phyloP scores from a whole-genome alignment of 305 asterid genomes.

The Petunia hybrid region DNA sequence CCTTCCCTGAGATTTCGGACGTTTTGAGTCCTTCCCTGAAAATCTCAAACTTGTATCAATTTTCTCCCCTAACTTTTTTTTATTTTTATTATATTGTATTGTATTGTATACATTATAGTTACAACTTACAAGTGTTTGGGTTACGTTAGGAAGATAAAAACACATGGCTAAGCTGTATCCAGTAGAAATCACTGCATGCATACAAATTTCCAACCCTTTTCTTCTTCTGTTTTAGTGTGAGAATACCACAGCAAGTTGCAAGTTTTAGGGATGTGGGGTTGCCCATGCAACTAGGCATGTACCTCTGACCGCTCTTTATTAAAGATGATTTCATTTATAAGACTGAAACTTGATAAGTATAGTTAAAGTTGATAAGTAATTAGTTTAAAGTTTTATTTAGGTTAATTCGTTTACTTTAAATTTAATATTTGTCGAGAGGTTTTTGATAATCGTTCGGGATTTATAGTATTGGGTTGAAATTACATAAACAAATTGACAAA shows the following conservation, averaged over 20 bases:
- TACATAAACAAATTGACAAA: too few species aligned
- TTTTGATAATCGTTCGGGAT: too few species aligned
- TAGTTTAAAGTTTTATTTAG: too few species aligned
- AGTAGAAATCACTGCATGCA: not conserved
- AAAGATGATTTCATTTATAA: too few species aligned
- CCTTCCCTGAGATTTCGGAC: slow-evolving; percentile 84
- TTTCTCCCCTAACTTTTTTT: not conserved
- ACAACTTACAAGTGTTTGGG: not conserved
- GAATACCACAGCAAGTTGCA: not conserved
- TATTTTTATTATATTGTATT: not conserved
- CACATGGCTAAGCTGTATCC: not conserved
- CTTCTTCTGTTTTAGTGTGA: not conserved
- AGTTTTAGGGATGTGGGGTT: not conserved
- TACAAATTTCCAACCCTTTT: not conserved
- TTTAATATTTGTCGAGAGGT: too few species aligned
- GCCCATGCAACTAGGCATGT: not conserved
- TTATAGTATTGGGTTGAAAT: too few species aligned
- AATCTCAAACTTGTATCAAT: slow-evolving; percentile 31
- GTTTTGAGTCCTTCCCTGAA: slow-evolving; percentile 69
- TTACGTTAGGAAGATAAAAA: not conserved
- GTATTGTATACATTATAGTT: not conserved
- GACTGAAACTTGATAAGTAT: too few species aligned
- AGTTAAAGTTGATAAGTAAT: too few species aligned
- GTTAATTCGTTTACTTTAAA: too few species aligned
- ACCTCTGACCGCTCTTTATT: too few species aligned